Conservation (phyloP, 163 green algal species). For the Chloroidium sp. region DNA sequence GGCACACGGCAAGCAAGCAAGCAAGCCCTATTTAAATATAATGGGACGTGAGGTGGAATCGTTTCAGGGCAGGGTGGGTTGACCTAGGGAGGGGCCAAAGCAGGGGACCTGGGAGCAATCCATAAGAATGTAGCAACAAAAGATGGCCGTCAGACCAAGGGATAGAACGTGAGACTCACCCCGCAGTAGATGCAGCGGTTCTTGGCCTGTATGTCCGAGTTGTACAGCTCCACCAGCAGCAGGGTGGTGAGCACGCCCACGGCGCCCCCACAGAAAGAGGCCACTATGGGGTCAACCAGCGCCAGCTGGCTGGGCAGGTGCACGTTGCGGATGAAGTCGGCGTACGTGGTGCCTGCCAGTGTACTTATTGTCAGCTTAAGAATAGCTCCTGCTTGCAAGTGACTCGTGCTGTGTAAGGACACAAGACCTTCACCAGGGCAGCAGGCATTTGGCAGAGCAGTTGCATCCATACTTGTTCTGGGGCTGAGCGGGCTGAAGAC, state of each 20-base stretch:
- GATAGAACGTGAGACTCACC: constrained; percentile 2
- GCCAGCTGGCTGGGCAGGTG: constrained; percentile 87
- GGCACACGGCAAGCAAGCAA: no score
- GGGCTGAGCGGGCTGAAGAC: no score
- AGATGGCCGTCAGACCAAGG: not conserved
- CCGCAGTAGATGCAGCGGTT: constrained; percentile 79
- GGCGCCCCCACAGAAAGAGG: constrained; percentile 91
- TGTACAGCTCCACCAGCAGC: constrained; percentile 91
- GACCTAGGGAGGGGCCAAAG: no score
- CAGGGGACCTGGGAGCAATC: no score
- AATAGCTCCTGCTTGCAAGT: no score
- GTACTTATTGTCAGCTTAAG: not conserved
- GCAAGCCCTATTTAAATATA: not conserved
- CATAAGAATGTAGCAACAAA: not conserved
- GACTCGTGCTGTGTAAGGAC: no score
- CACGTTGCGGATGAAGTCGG: constrained; percentile 81
- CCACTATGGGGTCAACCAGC: constrained; percentile 95
- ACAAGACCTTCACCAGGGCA: no score
- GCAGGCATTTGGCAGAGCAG: not conserved
- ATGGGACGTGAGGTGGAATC: not conserved
- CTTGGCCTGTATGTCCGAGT: constrained; percentile 79
- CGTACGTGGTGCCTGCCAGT: constrained; percentile 59
- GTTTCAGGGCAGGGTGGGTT: not conserved
- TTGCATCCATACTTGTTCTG: not conserved
- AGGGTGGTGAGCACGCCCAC: constrained; percentile 89